Percentiles rank a stretch among this genome's conserved stretches.
Conservation (phyloP, 2,329 filamentous ascomycete genomes). For the Nemania sp. region DNA sequence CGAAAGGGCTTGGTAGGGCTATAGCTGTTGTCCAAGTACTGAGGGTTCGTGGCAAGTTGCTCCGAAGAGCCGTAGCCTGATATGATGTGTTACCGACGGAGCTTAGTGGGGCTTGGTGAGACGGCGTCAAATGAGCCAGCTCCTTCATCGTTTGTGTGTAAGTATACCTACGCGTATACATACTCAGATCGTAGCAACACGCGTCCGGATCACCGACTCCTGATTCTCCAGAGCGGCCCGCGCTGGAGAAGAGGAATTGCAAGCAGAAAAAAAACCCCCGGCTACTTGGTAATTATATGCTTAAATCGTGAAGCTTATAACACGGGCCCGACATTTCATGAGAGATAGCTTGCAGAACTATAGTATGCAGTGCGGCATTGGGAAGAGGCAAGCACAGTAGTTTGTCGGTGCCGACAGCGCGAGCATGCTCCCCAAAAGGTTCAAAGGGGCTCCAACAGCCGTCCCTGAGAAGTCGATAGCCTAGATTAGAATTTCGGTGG, state of each 20-base stretch:
- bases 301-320: slow-evolving; percentile 22
- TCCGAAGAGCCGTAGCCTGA: slow-evolving; percentile 55
- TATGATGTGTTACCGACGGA: slow-evolving; percentile 44
- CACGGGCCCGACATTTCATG: slow-evolving; percentile 20
- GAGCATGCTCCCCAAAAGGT: slow-evolving; percentile 8
- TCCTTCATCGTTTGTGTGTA: slow-evolving; percentile 22
- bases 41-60: slow-evolving; percentile 45
- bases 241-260: slow-evolving; percentile 14
- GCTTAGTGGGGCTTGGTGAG: slow-evolving; percentile 38
- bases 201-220: slow-evolving; percentile 17
- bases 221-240: slow-evolving; percentile 15
- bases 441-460: slow-evolving; percentile 19
- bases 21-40: slow-evolving; percentile 25
- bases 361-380: too few species aligned
- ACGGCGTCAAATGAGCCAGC: slow-evolving; percentile 35
- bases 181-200: slow-evolving; percentile 21
- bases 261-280: slow-evolving; percentile 15
- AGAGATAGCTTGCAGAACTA: too few species aligned
- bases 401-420: slow-evolving; percentile 18
- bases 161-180: slow-evolving; percentile 7
- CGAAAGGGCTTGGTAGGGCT: slow-evolving; percentile 4
- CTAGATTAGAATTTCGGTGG: slow-evolving; percentile 18
- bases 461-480: slow-evolving; percentile 15
- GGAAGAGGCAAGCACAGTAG: slow-evolving; percentile 2
- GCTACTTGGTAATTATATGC: slow-evolving; percentile 17